phyloP scores from a whole-genome alignment of 1,284 basidiomycete species.

The Mycosarcoma mackinlayi region DNA sequence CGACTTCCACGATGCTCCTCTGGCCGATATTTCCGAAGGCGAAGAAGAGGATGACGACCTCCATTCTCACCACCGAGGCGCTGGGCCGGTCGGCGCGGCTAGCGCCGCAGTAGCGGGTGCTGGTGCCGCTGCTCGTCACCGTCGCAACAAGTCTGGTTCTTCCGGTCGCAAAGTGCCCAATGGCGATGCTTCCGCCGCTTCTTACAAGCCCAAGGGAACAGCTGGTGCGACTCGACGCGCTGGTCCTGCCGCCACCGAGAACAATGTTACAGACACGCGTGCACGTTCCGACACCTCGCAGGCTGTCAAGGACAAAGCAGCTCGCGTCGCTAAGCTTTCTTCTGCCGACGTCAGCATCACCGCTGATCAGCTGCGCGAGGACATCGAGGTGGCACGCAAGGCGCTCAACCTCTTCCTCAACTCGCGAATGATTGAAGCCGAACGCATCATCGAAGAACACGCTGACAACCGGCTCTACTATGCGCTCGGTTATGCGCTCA shows the following conservation, averaged over 20 bases:
- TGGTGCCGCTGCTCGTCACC: slow-evolving; percentile 23
- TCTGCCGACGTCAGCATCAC: slow-evolving; percentile 51
- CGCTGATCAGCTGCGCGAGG: slow-evolving; percentile 49
- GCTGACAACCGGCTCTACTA: slow-evolving; percentile 64
- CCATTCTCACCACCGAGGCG: slow-evolving; percentile 15
- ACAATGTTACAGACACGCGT: slow-evolving; percentile 37
- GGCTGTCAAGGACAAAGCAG: slow-evolving; percentile 58
- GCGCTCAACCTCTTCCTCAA: slow-evolving; percentile 67
- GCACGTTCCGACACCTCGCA: slow-evolving; percentile 43
- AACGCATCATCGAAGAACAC: slow-evolving; percentile 56
- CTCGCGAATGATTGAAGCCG: slow-evolving; percentile 66
- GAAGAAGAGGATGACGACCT: slow-evolving; percentile 52
- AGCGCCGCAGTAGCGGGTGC: slow-evolving; percentile 19
- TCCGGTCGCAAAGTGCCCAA: slow-evolving; percentile 8
- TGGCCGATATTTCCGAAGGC: slow-evolving; percentile 58
- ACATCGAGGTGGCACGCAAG: slow-evolving; percentile 53
- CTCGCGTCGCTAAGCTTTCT: slow-evolving; percentile 56
- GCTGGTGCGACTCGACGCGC: slow-evolving; percentile 51
- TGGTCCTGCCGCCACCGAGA: background rate
- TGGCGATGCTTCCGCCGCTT: slow-evolving; percentile 12
- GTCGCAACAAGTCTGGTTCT: slow-evolving; percentile 34
- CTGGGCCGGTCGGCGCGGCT: slow-evolving; percentile 8
- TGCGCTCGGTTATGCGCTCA: slow-evolving; percentile 64
- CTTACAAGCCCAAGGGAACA: slow-evolving; percentile 46
- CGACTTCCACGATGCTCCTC: slow-evolving; percentile 57